Conservation (phyloP, 352 stramenopile species). For the Blastocystis sp. region DNA sequence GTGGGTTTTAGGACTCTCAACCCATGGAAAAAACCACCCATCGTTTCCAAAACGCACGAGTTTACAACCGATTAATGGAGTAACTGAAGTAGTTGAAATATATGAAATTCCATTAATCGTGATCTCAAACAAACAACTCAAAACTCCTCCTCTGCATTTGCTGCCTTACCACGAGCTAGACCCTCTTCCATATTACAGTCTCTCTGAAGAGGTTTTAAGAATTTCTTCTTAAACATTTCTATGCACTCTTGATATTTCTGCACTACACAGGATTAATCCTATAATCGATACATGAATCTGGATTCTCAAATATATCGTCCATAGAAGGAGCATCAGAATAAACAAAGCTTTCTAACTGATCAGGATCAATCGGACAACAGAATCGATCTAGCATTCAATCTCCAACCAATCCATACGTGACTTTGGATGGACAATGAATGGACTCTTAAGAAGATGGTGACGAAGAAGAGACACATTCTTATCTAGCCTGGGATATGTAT, state of each 20-base stretch:
- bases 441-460: slow-evolving; percentile 58
- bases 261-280: not conserved
- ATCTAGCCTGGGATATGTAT: slow-evolving; percentile 36
- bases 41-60: no score
- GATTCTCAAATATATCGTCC: slow-evolving; percentile 29
- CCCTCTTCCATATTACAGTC: not conserved
- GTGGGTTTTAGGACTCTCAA: no score
- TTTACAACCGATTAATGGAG: no score
- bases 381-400: not conserved
- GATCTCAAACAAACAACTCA: not conserved
- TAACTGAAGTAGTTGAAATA: no score
- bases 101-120: not conserved
- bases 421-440: slow-evolving; percentile 61
- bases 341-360: not conserved
- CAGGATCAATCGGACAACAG: slow-evolving; percentile 48
- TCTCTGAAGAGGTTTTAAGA: not conserved
- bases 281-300: not conserved
- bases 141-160: not conserved
- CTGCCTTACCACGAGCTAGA: not conserved
- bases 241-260: not conserved
- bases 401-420: not conserved
- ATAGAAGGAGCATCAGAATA: not conserved
- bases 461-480: slow-evolving; percentile 48
- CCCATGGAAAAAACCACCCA: no score
- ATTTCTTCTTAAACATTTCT: slow-evolving; percentile 8